These are phyloP conservation scores for Neoboletus subvelutipes DNA, from an alignment of 768 basidiomycete species.

Conservation along the genomic window DNA sequence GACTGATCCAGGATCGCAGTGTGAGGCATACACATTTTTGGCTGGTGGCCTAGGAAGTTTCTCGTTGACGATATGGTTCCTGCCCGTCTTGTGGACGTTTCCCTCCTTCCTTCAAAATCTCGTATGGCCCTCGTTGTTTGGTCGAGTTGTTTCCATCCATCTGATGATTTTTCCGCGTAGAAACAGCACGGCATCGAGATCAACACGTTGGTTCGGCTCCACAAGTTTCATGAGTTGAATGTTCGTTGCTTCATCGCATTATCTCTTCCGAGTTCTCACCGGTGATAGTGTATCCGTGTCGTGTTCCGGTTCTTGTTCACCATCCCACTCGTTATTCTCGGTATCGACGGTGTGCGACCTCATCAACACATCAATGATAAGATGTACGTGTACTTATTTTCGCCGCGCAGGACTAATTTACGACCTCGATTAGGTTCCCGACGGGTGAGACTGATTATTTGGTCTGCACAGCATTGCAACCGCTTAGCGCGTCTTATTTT, in stretches of 20 bases:
- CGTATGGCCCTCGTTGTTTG: constrained; percentile 39
- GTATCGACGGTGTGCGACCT: constrained; percentile 63
- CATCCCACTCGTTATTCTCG: constrained; percentile 62
- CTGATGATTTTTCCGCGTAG: constrained; percentile 33
- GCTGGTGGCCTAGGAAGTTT: constrained; percentile 69
- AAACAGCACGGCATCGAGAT: constrained; percentile 61
- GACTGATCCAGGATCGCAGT: constrained; percentile 40
- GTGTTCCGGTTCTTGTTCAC: constrained; percentile 74
- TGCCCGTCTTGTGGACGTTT: constrained; percentile 71
- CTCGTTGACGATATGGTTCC: constrained; percentile 71
- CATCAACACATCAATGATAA: constrained; percentile 66
- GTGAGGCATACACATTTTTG: constrained; percentile 68
- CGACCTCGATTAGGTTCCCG: constrained; percentile 22
- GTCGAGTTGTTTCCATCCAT: neutral
- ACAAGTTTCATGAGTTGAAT: constrained; percentile 81
- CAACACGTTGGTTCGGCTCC: constrained; percentile 65
- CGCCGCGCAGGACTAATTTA: neutral
- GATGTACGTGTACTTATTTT: constrained; percentile 34
- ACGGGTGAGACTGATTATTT: constrained; percentile 15
- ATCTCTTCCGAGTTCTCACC: neutral
- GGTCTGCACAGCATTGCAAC: too few relatives aligned
- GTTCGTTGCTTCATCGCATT: constrained; percentile 42
- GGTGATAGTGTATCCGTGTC: constrained; percentile 57
- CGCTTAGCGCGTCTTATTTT: neutral
- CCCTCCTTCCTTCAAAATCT: constrained; percentile 60